Conservation (phyloP, 768 basidiomycete species). For the Termitomyces sp. region DNA sequence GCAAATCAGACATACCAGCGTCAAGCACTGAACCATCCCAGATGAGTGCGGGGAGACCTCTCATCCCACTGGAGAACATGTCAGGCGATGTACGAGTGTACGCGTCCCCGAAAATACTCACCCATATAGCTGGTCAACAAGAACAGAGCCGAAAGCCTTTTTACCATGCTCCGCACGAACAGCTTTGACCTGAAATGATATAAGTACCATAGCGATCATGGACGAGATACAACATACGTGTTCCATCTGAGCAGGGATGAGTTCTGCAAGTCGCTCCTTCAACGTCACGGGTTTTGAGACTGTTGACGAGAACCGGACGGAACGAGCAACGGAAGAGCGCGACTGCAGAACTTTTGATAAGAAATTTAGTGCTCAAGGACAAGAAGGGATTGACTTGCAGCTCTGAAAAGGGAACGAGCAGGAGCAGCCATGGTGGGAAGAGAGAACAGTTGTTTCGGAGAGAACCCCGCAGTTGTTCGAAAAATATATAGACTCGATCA, state of each 20-base stretch:
- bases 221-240: constrained; percentile 39
- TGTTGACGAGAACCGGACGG: constrained; percentile 62
- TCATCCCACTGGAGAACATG: constrained; percentile 61
- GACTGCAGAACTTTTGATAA: constrained; percentile 31
- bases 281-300: constrained; percentile 67
- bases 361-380: constrained; percentile 2
- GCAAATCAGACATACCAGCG: constrained; percentile 51
- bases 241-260: constrained; percentile 86
- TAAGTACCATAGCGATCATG: constrained; percentile 7
- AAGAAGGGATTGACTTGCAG: constrained; percentile 26
- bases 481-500: constrained; percentile 19
- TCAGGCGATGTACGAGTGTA: neutral
- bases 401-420: constrained; percentile 31
- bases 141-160: constrained; percentile 89
- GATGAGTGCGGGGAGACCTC: constrained; percentile 88
- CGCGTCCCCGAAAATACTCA: constrained; percentile 24
- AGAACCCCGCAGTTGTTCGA: constrained; percentile 8
- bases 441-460: constrained; percentile 6
- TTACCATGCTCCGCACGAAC: constrained; percentile 85
- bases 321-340: constrained; percentile 44
- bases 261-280: constrained; percentile 90
- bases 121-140: constrained; percentile 92
- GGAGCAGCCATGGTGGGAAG: constrained; percentile 39
- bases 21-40: constrained; percentile 99
- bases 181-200: constrained; percentile 62